Conservation (phyloP, 768 basidiomycete species). For the Psilocybe azurescens region DNA sequence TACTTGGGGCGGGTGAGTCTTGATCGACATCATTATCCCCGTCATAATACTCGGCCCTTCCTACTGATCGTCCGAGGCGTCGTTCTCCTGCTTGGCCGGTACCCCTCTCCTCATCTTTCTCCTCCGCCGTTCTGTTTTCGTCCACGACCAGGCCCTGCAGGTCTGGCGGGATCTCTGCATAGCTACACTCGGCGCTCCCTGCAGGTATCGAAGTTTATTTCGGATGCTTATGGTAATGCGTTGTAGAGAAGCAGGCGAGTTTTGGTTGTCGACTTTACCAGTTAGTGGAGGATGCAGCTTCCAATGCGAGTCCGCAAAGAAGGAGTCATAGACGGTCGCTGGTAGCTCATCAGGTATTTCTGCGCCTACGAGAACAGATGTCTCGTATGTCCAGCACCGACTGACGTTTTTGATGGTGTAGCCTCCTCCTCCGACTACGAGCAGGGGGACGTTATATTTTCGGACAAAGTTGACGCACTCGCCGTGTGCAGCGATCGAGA, state of each 20-base stretch:
- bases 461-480: slow-evolving; percentile 98
- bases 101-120: slow-evolving; percentile 71
- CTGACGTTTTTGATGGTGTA: slow-evolving; percentile 98
- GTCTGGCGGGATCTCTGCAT: slow-evolving; percentile 98
- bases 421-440: slow-evolving; percentile 94
- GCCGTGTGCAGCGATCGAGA: slow-evolving; percentile 96
- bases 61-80: slow-evolving; percentile 54
- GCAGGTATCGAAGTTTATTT: slow-evolving; percentile 89
- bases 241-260: slow-evolving; percentile 82
- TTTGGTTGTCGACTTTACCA: slow-evolving; percentile 92
- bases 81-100: slow-evolving; percentile 60
- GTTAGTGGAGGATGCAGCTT: slow-evolving; percentile 93
- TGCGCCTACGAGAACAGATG: slow-evolving; percentile 86
- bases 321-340: slow-evolving; percentile 87
- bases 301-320: slow-evolving; percentile 92
- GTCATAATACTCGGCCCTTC: slow-evolving; percentile 76
- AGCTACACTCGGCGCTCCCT: slow-evolving; percentile 95
- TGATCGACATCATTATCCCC: slow-evolving; percentile 72
- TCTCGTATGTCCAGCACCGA: slow-evolving; percentile 99
- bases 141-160: slow-evolving; percentile 77
- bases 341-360: slow-evolving; percentile 88
- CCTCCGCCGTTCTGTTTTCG: slow-evolving; percentile 70
- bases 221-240: slow-evolving; percentile 85
- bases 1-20: slow-evolving; percentile 30
- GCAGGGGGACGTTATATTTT: slow-evolving; percentile 86